Conservation (phyloP, 169 alveolate genomes). For the Miamiensis avidus region DNA sequence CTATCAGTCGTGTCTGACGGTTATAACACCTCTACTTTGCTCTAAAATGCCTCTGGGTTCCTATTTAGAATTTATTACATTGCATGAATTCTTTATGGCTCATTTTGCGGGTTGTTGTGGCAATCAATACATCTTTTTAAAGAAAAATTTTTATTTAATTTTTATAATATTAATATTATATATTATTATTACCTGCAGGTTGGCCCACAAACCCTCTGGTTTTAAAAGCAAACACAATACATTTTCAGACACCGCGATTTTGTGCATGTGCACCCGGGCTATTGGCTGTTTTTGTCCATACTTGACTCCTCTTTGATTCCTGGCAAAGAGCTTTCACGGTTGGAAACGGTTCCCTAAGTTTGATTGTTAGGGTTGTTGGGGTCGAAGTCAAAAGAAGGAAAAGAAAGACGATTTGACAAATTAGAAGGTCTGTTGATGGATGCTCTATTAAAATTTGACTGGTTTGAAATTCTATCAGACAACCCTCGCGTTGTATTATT, state of each 20-base stretch:
- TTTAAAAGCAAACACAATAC: background rate
- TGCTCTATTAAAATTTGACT: background rate
- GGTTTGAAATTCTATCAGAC: background rate
- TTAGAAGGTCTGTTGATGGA: background rate
- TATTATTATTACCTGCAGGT: background rate
- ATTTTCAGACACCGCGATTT: background rate
- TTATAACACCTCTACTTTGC: background rate
- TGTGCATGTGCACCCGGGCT: background rate
- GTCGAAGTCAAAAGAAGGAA: background rate
- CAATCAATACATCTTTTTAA: background rate
- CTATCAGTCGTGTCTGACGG: background rate
- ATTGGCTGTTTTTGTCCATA: background rate
- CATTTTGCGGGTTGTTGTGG: background rate
- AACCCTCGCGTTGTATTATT: too few species aligned
- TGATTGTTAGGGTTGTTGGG: background rate
- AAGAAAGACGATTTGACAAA: background rate
- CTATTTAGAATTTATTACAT: background rate
- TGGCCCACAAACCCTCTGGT: background rate
- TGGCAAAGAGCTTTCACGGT: background rate
- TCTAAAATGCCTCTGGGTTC: background rate
- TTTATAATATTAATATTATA: too few species aligned
- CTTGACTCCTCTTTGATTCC: background rate
- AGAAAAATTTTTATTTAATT: too few species aligned
- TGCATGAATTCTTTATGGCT: background rate
- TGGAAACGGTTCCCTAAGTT: background rate